Evolutionary conservation across 495 filamentous ascomycete species (phyloP).

Genomic region (Tuber melanosporum): DNA sequence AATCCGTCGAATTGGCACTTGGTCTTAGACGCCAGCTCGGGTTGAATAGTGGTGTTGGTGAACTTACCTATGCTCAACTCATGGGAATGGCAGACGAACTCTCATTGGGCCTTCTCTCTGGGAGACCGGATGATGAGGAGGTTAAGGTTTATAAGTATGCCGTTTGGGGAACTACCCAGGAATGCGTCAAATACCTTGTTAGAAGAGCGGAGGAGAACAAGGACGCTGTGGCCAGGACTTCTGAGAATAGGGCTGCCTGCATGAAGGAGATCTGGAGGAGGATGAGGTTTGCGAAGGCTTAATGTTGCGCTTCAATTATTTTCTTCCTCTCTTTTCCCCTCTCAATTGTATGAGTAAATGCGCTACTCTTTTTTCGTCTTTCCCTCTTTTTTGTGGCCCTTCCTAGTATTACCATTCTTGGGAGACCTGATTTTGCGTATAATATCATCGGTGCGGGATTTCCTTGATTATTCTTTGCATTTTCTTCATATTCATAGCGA

Average conservation of each 20-base stretch:
- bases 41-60: constrained; percentile 46
- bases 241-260: constrained; percentile 68
- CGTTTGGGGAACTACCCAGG: constrained; percentile 82
- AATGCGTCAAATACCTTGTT: constrained; percentile 90
- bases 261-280: constrained; percentile 62
- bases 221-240: constrained; percentile 74
- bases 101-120: constrained; percentile 67
- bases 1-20: constrained; percentile 66
- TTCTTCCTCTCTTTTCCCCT: neutral
- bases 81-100: constrained; percentile 98
- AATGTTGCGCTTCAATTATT: constrained; percentile 4
- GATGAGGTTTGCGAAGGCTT: constrained; percentile 46
- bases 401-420: neutral
- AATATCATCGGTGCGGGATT: neutral
- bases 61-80: constrained; percentile 77
- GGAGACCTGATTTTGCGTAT: neutral
- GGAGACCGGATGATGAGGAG: constrained; percentile 45
- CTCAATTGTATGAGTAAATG: neutral
- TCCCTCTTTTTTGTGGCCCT: neutral
- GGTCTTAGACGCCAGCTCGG: constrained; percentile 37
- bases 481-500: neutral
- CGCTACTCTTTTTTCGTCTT: neutral
- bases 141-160: constrained; percentile 75
- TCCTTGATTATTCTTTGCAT: neutral
- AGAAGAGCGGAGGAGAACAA: constrained; percentile 84